Evolutionary conservation across 768 basidiomycete genomes (phyloP).

Genomic region (Suillus cothurnatus): DNA sequence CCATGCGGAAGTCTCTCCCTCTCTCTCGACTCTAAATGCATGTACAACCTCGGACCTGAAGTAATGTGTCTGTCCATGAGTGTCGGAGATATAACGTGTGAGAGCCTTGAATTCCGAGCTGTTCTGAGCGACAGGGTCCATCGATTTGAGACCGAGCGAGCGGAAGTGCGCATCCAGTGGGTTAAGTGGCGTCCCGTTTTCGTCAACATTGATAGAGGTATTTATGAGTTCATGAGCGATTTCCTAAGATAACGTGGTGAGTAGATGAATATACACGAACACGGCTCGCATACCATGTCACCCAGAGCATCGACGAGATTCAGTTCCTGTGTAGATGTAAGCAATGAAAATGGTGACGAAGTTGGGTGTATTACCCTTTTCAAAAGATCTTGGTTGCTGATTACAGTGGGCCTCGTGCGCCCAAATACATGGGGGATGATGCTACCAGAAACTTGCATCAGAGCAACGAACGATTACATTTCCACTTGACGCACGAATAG

Average conservation of each 20-base stretch:
- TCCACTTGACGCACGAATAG: conserved; percentile 49
- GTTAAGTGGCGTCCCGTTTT: conserved; percentile 50
- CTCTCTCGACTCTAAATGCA: conserved; percentile 55
- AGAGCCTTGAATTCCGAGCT: conserved; percentile 52
- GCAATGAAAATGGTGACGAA: not conserved
- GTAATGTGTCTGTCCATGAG: conserved; percentile 59
- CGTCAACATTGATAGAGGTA: conserved; percentile 37
- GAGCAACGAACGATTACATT: not conserved
- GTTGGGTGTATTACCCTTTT: conserved; percentile 38
- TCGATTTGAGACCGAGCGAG: conserved; percentile 51
- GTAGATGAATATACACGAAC: not conserved
- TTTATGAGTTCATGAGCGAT: conserved; percentile 59
- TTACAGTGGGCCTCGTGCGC: conserved; percentile 46
- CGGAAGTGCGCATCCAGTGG: conserved; percentile 58
- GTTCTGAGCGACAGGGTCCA: conserved; percentile 45
- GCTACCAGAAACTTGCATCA: conserved; percentile 26
- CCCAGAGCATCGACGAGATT: conserved; percentile 67
- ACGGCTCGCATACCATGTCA: conserved; percentile 51
- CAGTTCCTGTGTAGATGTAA: conserved; percentile 45
- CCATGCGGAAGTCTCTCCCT: conserved; percentile 43
- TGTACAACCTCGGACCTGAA: conserved; percentile 44
- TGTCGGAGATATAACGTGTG: conserved; percentile 50
- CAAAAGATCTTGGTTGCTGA: conserved; percentile 39
- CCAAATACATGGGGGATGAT: conserved; percentile 69
- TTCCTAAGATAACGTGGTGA: conserved; percentile 39